Conservation (phyloP, 2,329 filamentous ascomycete genomes). For the Orbilia brochopaga region DNA sequence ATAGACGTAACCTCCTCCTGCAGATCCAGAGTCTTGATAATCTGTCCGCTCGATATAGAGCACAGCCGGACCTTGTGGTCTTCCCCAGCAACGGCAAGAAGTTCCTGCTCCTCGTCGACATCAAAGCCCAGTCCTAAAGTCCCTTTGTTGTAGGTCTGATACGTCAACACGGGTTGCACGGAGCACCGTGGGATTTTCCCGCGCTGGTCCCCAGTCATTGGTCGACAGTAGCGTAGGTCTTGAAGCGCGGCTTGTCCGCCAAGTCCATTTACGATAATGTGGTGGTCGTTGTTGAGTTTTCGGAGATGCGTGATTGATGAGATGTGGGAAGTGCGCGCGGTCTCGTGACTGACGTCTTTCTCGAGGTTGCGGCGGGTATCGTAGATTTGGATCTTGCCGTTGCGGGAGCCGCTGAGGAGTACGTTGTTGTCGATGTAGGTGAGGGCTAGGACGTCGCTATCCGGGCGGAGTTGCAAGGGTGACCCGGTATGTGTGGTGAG, state of each 20-base stretch:
- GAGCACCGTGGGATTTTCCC: constrained; percentile 31
- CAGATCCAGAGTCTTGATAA: constrained; percentile 39
- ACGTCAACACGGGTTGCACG: constrained; percentile 26
- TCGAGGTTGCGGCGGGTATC: constrained; percentile 46
- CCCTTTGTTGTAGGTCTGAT: constrained; percentile 39
- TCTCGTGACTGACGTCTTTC: constrained; percentile 44
- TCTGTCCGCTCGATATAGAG: constrained; percentile 33
- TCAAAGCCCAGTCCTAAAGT: constrained; percentile 40
- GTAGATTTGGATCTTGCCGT: constrained; percentile 46
- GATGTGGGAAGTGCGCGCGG: constrained; percentile 29
- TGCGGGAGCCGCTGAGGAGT: constrained; percentile 43
- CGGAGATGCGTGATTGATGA: constrained; percentile 43
- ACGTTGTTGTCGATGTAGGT: constrained; percentile 40
- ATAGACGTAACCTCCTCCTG: constrained; percentile 36
- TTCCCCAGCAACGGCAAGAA: constrained; percentile 32
- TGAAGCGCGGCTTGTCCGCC: constrained; percentile 37
- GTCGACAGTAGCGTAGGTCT: constrained; percentile 41
- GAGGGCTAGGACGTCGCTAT: constrained; percentile 41
- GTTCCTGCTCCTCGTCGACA: constrained; percentile 30
- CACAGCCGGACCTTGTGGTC: constrained; percentile 43
- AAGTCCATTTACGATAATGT: constrained; percentile 45
- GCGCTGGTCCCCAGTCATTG: constrained; percentile 40
- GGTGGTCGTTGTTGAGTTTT: constrained; percentile 34
- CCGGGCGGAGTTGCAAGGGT: constrained; percentile 27
- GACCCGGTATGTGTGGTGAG: constrained; percentile 22